phyloP scores from a whole-genome alignment of 1,284 basidiomycete genomes.

The Earliella scabrosa region DNA sequence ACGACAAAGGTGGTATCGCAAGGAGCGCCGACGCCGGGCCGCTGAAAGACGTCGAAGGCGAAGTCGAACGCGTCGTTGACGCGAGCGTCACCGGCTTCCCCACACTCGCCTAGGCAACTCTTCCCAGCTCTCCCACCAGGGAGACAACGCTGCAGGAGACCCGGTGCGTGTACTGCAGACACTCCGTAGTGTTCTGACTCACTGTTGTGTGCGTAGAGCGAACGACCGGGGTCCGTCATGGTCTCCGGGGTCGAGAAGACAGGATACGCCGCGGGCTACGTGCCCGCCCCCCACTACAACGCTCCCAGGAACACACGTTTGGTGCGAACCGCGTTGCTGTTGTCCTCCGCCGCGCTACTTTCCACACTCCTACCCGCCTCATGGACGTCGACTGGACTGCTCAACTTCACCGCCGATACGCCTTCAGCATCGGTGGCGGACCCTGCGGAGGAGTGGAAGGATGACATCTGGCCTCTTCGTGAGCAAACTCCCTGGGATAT shows the following conservation, averaged over 20 bases:
- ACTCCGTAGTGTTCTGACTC: neutral
- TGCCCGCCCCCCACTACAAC: neutral
- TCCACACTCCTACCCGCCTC: constrained; percentile 21
- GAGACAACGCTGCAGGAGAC: neutral
- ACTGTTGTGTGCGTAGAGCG: neutral
- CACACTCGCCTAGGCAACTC: neutral
- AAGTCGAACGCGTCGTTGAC: neutral
- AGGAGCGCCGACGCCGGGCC: constrained; percentile 2
- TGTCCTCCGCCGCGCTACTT: constrained; percentile 19
- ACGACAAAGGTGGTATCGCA: neutral
- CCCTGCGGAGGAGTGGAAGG: constrained; percentile 50
- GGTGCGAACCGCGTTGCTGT: constrained; percentile 17
- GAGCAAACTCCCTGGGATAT: constrained; percentile 73
- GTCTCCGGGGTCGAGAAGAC: neutral
- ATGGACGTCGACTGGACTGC: constrained; percentile 11
- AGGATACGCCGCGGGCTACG: neutral
- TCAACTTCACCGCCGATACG: neutral
- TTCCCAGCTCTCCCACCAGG: constrained; percentile 1
- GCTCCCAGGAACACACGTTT: constrained; percentile 13
- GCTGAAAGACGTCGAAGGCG: neutral
- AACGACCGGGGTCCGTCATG: neutral
- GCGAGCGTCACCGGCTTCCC: neutral
- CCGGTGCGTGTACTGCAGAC: neutral
- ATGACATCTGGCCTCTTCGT: constrained; percentile 69
- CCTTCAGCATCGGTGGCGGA: neutral